Evolutionary conservation across 176 grass and related monocot genomes (phyloP).

Genomic region (Oryza punctata): DNA sequence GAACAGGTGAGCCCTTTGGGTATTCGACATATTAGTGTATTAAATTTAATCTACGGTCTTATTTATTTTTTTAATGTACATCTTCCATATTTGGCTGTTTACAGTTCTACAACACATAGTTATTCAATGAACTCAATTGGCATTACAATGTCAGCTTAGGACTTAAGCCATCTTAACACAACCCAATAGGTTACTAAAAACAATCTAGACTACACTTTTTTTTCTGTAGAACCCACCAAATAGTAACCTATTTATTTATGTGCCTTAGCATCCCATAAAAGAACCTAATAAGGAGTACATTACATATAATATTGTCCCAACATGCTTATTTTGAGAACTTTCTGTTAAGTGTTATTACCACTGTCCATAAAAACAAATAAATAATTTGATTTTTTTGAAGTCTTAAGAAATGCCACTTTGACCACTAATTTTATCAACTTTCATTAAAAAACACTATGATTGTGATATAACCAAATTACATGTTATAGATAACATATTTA

Average conservation of each 20-base stretch:
- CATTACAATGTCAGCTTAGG: neutral
- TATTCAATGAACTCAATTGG: neutral
- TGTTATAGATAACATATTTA: no score
- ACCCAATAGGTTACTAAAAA: no score
- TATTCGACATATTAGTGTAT: neutral
- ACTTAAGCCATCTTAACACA: neutral
- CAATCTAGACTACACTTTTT: no score
- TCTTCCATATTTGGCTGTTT: neutral
- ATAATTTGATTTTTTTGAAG: no score
- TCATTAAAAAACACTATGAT: neutral
- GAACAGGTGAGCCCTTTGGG: neutral
- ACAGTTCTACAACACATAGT: neutral
- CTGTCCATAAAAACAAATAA: no score
- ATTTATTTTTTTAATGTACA: neutral
- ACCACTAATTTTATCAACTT: neutral
- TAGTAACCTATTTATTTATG: neutral
- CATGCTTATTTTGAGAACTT: neutral
- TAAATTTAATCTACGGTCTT: neutral
- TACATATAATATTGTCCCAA: neutral
- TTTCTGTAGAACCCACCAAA: neutral
- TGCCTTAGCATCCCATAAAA: neutral
- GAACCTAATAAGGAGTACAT: neutral
- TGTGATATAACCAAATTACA: neutral
- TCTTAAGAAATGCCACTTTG: neutral
- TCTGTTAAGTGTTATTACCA: neutral